phyloP scores from a whole-genome alignment of 1,284 basidiomycete genomes.

The Cryptococcus sp. region DNA sequence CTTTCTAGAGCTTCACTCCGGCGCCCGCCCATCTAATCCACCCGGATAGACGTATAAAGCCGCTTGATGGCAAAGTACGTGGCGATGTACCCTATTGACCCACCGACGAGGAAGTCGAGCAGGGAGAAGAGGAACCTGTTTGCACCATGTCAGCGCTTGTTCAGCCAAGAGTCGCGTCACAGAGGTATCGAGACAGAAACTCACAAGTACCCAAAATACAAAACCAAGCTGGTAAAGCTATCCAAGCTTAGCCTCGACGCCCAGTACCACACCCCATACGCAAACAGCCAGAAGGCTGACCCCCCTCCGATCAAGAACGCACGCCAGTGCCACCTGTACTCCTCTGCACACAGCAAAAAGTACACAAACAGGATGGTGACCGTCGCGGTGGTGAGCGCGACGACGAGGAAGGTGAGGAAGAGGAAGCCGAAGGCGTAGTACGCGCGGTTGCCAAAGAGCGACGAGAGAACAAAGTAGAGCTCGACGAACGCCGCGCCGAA shows the following conservation, averaged over 20 bases:
- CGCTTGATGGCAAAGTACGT: constrained; percentile 79
- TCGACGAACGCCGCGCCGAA: constrained; percentile 96
- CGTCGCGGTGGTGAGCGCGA: constrained; percentile 82
- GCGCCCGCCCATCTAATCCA: constrained; percentile 43
- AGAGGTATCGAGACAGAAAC: constrained; percentile 11
- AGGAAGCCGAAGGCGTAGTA: constrained; percentile 97
- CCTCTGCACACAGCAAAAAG: constrained; percentile 90
- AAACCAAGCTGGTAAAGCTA: constrained; percentile 74
- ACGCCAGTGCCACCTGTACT: constrained; percentile 98
- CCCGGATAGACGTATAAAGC: constrained; percentile 66
- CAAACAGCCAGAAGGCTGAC: constrained; percentile 86
- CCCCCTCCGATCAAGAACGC: constrained; percentile 89
- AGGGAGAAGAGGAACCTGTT: constrained; percentile 65
- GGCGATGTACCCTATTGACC: constrained; percentile 79
- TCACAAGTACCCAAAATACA: constrained; percentile 87
- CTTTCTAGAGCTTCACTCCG: neutral
- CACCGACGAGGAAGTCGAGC: constrained; percentile 84
- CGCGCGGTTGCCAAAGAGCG: constrained; percentile 86
- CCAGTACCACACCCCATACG: constrained; percentile 74
- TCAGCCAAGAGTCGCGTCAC: neutral
- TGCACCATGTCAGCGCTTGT: neutral
- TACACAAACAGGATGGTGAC: constrained; percentile 88
- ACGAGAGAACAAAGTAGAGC: constrained; percentile 88
- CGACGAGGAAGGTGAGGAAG: constrained; percentile 79
- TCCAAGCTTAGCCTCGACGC: constrained; percentile 76